These are phyloP conservation scores for Alternaria metachromatica DNA, from an alignment of 2,329 filamentous ascomycete species.

Conservation along the genomic window DNA sequence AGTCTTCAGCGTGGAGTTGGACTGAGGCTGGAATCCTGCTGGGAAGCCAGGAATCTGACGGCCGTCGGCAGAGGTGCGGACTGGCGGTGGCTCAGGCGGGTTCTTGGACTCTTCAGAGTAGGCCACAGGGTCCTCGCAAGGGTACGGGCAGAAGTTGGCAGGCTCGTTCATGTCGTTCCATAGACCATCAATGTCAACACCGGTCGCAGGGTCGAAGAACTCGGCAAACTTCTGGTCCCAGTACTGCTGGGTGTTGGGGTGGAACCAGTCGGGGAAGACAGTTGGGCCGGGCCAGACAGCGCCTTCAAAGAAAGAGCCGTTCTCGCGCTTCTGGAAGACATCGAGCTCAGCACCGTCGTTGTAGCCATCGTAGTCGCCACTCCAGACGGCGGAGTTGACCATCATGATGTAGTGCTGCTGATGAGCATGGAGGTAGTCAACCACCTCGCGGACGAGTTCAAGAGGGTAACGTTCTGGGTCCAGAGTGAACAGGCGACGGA, in stretches of 20 bases:
- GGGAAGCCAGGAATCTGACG: constrained; percentile 73
- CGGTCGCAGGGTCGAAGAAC: constrained; percentile 70
- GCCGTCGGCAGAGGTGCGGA: constrained; percentile 64
- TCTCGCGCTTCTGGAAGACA: constrained; percentile 59
- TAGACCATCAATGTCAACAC: constrained; percentile 76
- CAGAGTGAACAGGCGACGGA: constrained; percentile 67
- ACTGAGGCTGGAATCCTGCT: constrained; percentile 66
- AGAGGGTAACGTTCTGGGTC: constrained; percentile 70
- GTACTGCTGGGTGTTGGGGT: constrained; percentile 66
- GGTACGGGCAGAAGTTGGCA: constrained; percentile 44
- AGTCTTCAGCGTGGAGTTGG: constrained; percentile 16
- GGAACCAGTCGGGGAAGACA: constrained; percentile 79
- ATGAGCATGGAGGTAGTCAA: constrained; percentile 68
- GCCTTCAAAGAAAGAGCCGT: constrained; percentile 65
- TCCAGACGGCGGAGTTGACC: constrained; percentile 73
- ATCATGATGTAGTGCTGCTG: constrained; percentile 78
- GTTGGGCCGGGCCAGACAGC: constrained; percentile 81
- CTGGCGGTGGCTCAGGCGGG: constrained; percentile 68
- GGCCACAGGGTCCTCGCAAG: constrained; percentile 57
- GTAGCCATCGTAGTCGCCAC: constrained; percentile 59
- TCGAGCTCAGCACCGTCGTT: constrained; percentile 65
- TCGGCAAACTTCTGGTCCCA: constrained; percentile 72
- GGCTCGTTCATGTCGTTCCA: constrained; percentile 59
- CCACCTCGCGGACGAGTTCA: constrained; percentile 66
- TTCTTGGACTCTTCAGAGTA: constrained; percentile 54